phyloP scores from a whole-genome alignment of 345 rosid species.

The Camelina sativa region DNA sequence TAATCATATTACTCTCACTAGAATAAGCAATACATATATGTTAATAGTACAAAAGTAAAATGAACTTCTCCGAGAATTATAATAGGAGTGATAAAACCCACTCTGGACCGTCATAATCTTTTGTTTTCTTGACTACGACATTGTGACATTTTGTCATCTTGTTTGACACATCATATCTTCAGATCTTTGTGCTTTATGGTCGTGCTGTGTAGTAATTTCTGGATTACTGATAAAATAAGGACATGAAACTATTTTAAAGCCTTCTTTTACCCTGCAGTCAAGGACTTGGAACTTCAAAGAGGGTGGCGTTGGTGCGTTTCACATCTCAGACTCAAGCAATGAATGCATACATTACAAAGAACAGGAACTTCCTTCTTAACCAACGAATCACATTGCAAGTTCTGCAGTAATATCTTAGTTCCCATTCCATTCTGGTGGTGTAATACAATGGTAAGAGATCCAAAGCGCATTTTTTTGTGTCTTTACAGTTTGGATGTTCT shows the following conservation, averaged over 20 bases:
- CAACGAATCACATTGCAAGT: conserved; percentile 63
- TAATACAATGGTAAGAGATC: conserved; percentile 1
- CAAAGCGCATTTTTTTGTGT: not conserved
- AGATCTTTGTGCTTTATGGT: conserved; percentile 4
- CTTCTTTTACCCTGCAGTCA: conserved; percentile 46
- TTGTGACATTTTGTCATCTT: not conserved
- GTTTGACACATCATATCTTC: not conserved
- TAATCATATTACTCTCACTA: conserved; percentile 12
- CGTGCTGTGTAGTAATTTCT: not conserved
- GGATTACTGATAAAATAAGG: not conserved
- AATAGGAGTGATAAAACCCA: not conserved
- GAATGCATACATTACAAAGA: conserved; percentile 65
- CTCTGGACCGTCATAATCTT: not conserved
- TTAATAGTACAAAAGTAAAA: not conserved
- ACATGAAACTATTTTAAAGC: conserved; percentile 8
- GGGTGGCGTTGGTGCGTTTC: conserved; percentile 55
- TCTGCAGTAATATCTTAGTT: conserved; percentile 52
- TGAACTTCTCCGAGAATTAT: not conserved
- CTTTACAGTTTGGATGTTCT: conserved; percentile 9
- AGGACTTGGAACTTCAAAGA: conserved; percentile 42
- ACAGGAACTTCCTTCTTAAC: conserved; percentile 68
- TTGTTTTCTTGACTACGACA: not conserved
- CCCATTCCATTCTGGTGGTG: not conserved
- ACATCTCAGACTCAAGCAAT: conserved; percentile 61
- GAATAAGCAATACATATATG: not conserved